These are phyloP conservation scores for Ceriops zippeliana DNA, from an alignment of 345 rosid species.

Conservation along the genomic window DNA sequence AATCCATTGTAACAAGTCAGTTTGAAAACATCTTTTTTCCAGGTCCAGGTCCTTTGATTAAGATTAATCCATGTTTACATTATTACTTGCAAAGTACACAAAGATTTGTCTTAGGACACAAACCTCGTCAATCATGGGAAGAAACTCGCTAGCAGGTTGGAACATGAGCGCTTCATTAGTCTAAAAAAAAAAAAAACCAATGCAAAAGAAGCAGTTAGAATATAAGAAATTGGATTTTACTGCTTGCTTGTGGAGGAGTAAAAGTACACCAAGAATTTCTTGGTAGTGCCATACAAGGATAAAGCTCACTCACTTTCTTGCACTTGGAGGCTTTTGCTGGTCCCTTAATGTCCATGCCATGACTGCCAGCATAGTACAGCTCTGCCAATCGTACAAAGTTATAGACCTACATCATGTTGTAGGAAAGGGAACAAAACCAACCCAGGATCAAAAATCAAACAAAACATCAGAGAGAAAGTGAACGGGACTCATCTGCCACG, in stretches of 20 bases:
- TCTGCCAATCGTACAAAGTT: slow-evolving; percentile 67
- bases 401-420: slow-evolving; percentile 42
- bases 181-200: slow-evolving; percentile 19
- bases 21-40: too few relatives aligned
- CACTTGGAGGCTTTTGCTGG: slow-evolving; percentile 30
- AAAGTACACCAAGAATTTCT: background rate
- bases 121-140: slow-evolving; percentile 74
- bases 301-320: slow-evolving; percentile 42
- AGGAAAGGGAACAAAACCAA: background rate
- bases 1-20: background rate
- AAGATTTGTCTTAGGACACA: background rate
- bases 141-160: slow-evolving; percentile 73
- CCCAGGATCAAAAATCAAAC: background rate
- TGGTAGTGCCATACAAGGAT: background rate
- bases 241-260: background rate
- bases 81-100: too few relatives aligned
- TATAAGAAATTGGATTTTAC: background rate
- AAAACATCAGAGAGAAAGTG: background rate
- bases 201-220: background rate
- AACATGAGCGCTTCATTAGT: slow-evolving; percentile 41
- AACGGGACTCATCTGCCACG: background rate
- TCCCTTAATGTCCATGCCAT: slow-evolving; percentile 93
- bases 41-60: too few relatives aligned
- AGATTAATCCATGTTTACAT: too few relatives aligned
- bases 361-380: slow-evolving; percentile 88